Evolutionary conservation across 257 asterid species (phyloP).

Genomic region (Ophiorrhiza pumila): DNA sequence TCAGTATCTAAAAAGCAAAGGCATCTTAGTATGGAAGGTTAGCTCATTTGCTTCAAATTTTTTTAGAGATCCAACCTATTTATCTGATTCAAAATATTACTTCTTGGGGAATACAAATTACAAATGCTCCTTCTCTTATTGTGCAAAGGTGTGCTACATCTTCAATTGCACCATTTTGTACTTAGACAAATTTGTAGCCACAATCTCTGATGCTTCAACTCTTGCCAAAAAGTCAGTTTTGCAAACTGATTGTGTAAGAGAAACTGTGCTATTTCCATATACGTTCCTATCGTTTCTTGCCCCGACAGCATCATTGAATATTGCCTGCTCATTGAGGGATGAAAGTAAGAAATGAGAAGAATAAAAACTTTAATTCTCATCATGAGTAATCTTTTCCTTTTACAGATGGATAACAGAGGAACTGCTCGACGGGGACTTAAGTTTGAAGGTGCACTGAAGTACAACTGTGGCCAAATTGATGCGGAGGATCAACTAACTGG

Average conservation of each 20-base stretch:
- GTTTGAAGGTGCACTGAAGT: constrained; percentile 77
- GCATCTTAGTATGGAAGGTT: constrained; percentile 96
- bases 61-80: background rate
- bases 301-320: background rate
- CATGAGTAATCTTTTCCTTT: constrained; percentile 11
- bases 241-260: background rate
- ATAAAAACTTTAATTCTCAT: constrained; percentile 13
- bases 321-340: background rate
- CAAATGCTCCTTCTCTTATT: background rate
- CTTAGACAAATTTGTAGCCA: background rate
- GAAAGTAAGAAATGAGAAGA: background rate
- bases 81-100: background rate
- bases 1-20: constrained; percentile 78
- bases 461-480: constrained; percentile 70
- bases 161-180: background rate
- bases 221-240: background rate
- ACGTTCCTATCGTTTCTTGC: background rate
- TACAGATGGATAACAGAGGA: constrained; percentile 96
- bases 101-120: too few species aligned
- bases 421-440: constrained; percentile 84
- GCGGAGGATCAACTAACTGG: constrained; percentile 82
- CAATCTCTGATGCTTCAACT: background rate
- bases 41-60: constrained; percentile 11
- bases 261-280: background rate
- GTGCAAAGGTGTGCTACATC: background rate